Conservation (phyloP, 164 flowering plant genomes). For the Cinnamomum chago region DNA sequence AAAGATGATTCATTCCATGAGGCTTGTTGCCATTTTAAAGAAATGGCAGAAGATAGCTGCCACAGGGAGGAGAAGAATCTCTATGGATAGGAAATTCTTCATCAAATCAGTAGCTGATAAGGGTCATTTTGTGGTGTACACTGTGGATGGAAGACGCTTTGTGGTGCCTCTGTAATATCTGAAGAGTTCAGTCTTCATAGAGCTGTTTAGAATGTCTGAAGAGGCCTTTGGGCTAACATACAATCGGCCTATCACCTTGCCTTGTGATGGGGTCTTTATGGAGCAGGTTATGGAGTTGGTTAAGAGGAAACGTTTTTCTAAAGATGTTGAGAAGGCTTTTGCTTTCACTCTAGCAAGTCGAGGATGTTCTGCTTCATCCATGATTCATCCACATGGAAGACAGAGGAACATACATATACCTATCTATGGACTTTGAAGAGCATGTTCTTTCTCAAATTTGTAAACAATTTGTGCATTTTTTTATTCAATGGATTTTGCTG, state of each 20-base stretch:
- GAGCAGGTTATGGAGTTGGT: conserved; percentile 7
- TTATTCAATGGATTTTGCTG: too few species aligned
- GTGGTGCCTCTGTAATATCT: conserved; percentile 21
- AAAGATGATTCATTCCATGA: conserved; percentile 22
- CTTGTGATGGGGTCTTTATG: conserved; percentile 17
- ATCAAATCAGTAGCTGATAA: background rate
- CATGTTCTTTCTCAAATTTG: too few species aligned
- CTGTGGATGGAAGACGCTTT: conserved; percentile 15
- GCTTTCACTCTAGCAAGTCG: background rate
- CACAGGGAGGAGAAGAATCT: conserved; percentile 14
- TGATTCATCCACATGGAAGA: too few species aligned
- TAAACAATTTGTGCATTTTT: too few species aligned
- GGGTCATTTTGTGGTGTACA: conserved; percentile 23
- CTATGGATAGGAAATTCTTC: background rate
- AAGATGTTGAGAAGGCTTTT: conserved; percentile 15
- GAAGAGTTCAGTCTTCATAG: conserved; percentile 1
- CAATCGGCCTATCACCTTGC: conserved; percentile 15
- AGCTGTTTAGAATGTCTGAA: conserved; percentile 17
- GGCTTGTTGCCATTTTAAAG: conserved; percentile 15
- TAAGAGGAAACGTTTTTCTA: background rate
- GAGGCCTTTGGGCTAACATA: conserved; percentile 19
- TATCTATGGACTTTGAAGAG: too few species aligned
- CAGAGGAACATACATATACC: too few species aligned
- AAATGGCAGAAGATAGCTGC: conserved; percentile 27
- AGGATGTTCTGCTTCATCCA: background rate